These are phyloP conservation scores for Centella asiatica DNA, from an alignment of 129 eudicot species.

Conservation along the genomic window DNA sequence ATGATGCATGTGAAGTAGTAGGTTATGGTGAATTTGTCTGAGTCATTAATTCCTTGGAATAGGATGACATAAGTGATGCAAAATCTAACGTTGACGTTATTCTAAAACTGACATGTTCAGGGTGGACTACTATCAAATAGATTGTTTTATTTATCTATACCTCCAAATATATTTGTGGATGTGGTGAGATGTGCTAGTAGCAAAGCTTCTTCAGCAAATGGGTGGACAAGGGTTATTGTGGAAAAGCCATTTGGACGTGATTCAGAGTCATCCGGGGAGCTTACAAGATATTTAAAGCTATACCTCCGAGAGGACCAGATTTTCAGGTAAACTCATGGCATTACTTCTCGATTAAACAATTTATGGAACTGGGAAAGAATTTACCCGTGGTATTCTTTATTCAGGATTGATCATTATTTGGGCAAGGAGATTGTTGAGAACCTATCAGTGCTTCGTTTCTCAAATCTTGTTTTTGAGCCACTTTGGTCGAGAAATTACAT, in stretches of 20 bases:
- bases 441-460: slow-evolving; percentile 83
- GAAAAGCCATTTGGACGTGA: slow-evolving; percentile 98
- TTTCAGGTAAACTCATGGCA: slow-evolving; percentile 44
- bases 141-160: slow-evolving; percentile 80
- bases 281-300: slow-evolving; percentile 67
- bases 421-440: slow-evolving; percentile 95
- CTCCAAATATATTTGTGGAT: slow-evolving; percentile 86
- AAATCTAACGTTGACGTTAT: background rate
- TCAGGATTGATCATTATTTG: slow-evolving; percentile 90
- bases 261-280: slow-evolving; percentile 68
- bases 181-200: slow-evolving; percentile 73
- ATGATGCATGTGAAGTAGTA: too few species aligned
- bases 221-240: slow-evolving; percentile 98
- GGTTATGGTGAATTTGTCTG: too few species aligned
- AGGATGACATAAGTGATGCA: too few species aligned
- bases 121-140: slow-evolving; percentile 63
- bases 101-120: slow-evolving; percentile 20
- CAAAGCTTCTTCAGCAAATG: slow-evolving; percentile 68
- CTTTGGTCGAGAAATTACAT: slow-evolving; percentile 95
- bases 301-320: slow-evolving; percentile 87
- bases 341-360: background rate
- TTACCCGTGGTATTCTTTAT: background rate
- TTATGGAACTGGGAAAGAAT: slow-evolving; percentile 7
- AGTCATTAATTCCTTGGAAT: too few species aligned
- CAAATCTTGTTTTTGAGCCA: slow-evolving; percentile 94